Conservation (phyloP, 768 basidiomycete genomes). For the Pisolithus orientalis region DNA sequence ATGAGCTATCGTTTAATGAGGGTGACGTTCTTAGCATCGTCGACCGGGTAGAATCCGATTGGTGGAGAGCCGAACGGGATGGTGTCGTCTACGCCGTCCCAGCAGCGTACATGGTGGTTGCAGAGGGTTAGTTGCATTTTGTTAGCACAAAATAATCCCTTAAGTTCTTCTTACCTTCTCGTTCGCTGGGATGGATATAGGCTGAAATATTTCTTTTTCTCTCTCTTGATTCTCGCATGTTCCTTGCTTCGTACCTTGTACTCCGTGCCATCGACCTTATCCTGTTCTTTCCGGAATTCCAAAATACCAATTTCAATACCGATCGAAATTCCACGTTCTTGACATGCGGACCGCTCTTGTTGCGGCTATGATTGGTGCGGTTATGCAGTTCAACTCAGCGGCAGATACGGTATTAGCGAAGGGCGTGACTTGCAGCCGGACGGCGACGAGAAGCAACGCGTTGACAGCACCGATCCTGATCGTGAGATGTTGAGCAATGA, state of each 20-base stretch:
- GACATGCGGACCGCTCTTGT: neutral
- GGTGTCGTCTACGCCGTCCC: slow-evolving; percentile 89
- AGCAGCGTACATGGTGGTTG: slow-evolving; percentile 80
- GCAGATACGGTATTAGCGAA: neutral
- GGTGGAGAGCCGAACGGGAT: slow-evolving; percentile 93
- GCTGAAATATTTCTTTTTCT: slow-evolving; percentile 70
- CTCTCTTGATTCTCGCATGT: slow-evolving; percentile 31
- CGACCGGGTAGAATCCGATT: slow-evolving; percentile 78
- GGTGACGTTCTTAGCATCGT: slow-evolving; percentile 75
- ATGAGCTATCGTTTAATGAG: slow-evolving; percentile 80
- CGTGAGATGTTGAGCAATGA: slow-evolving; percentile 8
- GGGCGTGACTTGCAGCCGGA: neutral
- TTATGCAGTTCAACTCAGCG: slow-evolving; percentile 2
- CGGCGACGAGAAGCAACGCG: neutral
- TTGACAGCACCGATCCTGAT: neutral
- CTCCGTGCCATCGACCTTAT: too few species aligned
- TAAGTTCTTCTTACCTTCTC: slow-evolving; percentile 49
- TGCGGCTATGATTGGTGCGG: slow-evolving; percentile 4
- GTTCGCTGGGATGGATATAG: slow-evolving; percentile 47
- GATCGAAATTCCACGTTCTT: slow-evolving; percentile 7
- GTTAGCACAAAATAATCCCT: slow-evolving; percentile 34
- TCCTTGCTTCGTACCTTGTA: slow-evolving; percentile 1
- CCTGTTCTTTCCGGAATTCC: neutral
- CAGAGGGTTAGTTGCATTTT: slow-evolving; percentile 78
- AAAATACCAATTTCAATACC: slow-evolving; percentile 9